Evolutionary conservation across 2,329 filamentous ascomycete genomes (phyloP), one percentile per base, ranked within the genome.

Genomic region (Aspergillus phoenicis): DNA sequence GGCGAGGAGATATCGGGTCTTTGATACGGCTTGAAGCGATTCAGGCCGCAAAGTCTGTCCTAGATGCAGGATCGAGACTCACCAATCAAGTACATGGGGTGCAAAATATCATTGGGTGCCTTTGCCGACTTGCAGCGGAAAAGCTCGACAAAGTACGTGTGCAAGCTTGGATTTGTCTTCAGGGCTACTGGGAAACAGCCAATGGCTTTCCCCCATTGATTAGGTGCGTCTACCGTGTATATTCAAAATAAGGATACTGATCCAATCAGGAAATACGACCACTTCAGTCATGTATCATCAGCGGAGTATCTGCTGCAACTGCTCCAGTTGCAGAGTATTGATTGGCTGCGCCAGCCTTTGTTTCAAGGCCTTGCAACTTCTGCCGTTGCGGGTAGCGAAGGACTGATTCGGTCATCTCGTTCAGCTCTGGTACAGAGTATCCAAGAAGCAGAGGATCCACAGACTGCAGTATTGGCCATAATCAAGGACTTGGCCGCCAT

Each of bases 1-100:
- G 93, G 13, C 84, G 93, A 59, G 95, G 95, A 15, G 95, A 99
- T 71, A 85, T 98, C 52, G 95, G 95, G 5, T 96, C 93, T 0
- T 85, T 93, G 56, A 90, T 96, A 4, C 85, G 95, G 3, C 80
- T 94, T 5, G 89, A 93, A 74, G 93, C 91, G 24, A 83, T 97
- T 11, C 84, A 85, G 62, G 87, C 86, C 2, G 81, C 92, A 1
- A 87, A 69, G 11, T 66, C 68, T 11, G 66, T 78, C 39, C 64
- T 78, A 13, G 62, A 67, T 30, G 70, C 68, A 39, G 57, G 66
- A 36, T 22, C 54, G 30, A 49, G 20, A 7, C 45, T 57, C 47
- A 45, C 58, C 17, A 33, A 54, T 41, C 65, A 59, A 26, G 60
- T 67, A 24, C 17, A 62, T 43, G 62, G 66, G 22, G 55, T 71